Evolutionary conservation across 148 eudicot species (phyloP).

Genomic region (Gaultheria prostrata): DNA sequence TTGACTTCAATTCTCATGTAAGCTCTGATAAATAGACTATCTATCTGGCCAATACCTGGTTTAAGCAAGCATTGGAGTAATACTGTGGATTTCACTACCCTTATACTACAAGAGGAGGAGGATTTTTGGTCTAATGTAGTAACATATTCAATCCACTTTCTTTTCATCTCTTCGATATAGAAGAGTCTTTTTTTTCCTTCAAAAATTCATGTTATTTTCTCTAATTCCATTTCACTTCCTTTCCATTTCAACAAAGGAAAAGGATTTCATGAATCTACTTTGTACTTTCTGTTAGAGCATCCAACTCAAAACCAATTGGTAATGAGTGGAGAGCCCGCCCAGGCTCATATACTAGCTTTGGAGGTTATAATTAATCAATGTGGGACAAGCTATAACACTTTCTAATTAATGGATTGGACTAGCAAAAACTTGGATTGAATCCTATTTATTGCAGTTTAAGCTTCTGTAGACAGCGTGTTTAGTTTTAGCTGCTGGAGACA

Average conservation of each 20-base stretch:
- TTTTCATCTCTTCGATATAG: not conserved
- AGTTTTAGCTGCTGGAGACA: conserved; percentile 6
- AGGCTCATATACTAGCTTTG: too few relatives aligned
- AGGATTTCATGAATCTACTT: not conserved
- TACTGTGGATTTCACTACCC: not conserved
- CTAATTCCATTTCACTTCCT: not conserved
- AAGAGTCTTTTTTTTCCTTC: not conserved
- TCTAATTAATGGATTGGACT: not conserved
- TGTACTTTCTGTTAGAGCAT: too few relatives aligned
- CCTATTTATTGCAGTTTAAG: not conserved
- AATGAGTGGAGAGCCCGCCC: too few relatives aligned
- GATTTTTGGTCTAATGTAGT: not conserved
- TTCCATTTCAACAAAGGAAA: not conserved
- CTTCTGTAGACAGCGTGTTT: not conserved
- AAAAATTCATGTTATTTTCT: not conserved
- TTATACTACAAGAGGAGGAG: not conserved
- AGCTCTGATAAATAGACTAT: not conserved
- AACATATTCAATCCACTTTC: not conserved
- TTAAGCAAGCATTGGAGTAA: not conserved
- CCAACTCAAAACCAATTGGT: too few relatives aligned
- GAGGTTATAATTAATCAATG: too few relatives aligned
- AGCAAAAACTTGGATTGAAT: not conserved
- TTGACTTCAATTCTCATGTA: conserved; percentile 1
- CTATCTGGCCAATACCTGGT: not conserved
- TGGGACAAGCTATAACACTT: too few relatives aligned